These are phyloP conservation scores for Penicillium silybi DNA, from an alignment of 495 filamentous ascomycete genomes.

Conservation along the genomic window DNA sequence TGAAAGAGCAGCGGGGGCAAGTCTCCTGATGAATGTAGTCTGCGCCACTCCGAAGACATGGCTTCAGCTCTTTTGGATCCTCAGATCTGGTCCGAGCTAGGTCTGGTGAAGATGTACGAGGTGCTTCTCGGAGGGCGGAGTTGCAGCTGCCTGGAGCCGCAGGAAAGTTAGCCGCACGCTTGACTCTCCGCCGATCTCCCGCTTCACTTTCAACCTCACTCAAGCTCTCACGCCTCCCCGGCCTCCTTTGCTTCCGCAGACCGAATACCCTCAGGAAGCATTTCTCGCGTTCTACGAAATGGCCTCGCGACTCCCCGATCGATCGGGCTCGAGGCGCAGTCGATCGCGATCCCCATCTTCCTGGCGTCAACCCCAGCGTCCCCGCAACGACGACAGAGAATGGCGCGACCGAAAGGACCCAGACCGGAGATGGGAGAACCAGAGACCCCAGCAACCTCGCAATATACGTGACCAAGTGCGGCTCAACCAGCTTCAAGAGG, in stretches of 20 bases:
- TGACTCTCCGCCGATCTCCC: constrained; percentile 27
- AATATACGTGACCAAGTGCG: constrained; percentile 49
- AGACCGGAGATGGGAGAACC: too few relatives aligned
- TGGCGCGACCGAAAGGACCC: constrained; percentile 24
- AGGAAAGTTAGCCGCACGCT: constrained; percentile 28
- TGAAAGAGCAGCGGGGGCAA: constrained; percentile 55
- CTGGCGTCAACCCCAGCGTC: constrained; percentile 36
- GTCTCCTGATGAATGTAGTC: constrained; percentile 18
- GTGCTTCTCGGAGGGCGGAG: background rate
- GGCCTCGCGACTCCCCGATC: constrained; percentile 32
- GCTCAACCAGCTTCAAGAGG: constrained; percentile 61
- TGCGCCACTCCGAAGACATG: constrained; percentile 42
- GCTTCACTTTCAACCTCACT: constrained; percentile 15
- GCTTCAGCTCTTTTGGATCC: background rate
- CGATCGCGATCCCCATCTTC: constrained; percentile 44
- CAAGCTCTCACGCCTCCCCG: constrained; percentile 7
- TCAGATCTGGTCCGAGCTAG: background rate
- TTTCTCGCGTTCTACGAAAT: constrained; percentile 14
- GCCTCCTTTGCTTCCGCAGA: background rate
- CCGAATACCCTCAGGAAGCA: background rate
- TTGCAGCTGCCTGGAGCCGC: constrained; percentile 14
- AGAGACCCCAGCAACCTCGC: constrained; percentile 26
- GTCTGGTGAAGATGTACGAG: background rate
- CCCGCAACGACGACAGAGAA: constrained; percentile 33
- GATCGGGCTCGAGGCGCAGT: constrained; percentile 31